Evolutionary conservation across 169 alveolate genomes (phyloP).

Genomic region (Plasmodium vivax): DNA sequence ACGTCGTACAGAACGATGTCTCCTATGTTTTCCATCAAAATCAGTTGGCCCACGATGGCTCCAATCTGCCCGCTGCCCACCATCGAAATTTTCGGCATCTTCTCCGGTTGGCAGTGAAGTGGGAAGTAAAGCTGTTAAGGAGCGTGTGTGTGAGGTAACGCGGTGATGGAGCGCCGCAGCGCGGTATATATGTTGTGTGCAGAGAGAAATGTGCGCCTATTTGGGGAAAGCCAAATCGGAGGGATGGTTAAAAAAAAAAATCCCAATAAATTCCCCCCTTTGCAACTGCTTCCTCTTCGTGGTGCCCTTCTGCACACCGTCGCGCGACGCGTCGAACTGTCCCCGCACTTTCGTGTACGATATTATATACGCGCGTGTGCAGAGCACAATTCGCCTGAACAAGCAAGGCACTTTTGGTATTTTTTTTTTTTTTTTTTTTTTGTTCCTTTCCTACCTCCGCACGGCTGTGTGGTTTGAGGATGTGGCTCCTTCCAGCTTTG

Average conservation of each 20-base stretch:
- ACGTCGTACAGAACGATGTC: constrained; percentile 86
- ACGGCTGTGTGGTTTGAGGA: background rate
- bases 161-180: background rate
- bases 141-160: background rate
- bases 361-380: background rate
- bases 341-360: background rate
- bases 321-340: background rate
- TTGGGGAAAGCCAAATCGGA: background rate
- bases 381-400: background rate
- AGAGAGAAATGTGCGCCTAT: background rate
- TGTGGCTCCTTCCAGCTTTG: background rate
- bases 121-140: background rate
- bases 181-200: background rate
- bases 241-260: background rate
- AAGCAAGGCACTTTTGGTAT: background rate
- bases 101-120: background rate
- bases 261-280: background rate
- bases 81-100: constrained; percentile 81
- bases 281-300: background rate
- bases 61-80: constrained; percentile 89
- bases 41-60: constrained; percentile 85
- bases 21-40: constrained; percentile 84
- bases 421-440: background rate
- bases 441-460: background rate
- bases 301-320: background rate